Evolutionary conservation across 306 rosid genomes (phyloP), one percentile per base, ranked within the genome.

Genomic region (Begonia peltatifolia): DNA sequence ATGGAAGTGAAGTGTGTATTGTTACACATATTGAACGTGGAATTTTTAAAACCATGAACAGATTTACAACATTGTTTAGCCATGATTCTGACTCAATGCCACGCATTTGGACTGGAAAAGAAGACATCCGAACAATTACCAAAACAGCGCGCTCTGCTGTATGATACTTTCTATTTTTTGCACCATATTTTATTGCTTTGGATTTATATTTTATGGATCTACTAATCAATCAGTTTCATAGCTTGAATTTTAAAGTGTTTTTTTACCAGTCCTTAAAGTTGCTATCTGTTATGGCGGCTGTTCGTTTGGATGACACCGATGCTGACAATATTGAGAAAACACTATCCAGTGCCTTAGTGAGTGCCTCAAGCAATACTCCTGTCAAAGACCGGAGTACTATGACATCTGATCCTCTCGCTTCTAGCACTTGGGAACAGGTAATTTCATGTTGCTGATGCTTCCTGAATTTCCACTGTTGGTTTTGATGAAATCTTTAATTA

Each of bases 351-450:
- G 68, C 85, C 20, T 77, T 89, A 50, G 35, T 85, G 72, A 76
- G 82, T 65, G 72, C 73, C 52, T 42, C 82, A 50, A 59, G 46
- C 60, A 46, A 72, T 67, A 69, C 51, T 62, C 22, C 85, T 60
- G 56, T 74, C 8, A 79, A 77, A 58, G 42, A 62, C 69, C 61
- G 47, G 63, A 79, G 57, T n/a, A 44, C 52, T 38, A 71, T 59
- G 61, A 63, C 71, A 63, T 48, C 79, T 53, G 90, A 89, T 63
- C 80, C 85, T 55, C 78, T 89, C 70, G 94, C 94, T 59, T 67
- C 94, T 36, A 89, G 87, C 79, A 70, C 83, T 9, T 89, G 97
- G 97, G 89, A 82, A 62, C 79, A 78, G 97, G 97, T 89, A 23
- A 89, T 59, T 42, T 10, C 35, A 23, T 60, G 63, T 15, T 20